Evolutionary conservation across 768 basidiomycete genomes (phyloP).

Genomic region (Lactarius indigo): DNA sequence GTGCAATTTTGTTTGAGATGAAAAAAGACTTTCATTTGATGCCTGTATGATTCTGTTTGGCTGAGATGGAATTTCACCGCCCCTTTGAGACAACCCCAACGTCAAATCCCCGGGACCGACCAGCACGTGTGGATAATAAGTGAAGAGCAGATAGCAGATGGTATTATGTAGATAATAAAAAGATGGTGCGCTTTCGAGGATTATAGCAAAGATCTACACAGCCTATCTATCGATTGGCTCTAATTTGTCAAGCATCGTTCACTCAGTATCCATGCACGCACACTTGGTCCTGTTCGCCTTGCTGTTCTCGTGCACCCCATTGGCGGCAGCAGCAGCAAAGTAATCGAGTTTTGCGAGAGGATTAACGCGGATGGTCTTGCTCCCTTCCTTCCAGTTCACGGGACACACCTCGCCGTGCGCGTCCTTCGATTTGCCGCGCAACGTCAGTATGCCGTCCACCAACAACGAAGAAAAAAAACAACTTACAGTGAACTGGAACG

Average conservation of each 20-base stretch:
- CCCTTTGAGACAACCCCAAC: too few species aligned
- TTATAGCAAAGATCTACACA: too few species aligned
- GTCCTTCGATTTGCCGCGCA: slow-evolving; percentile 47
- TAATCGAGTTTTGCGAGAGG: slow-evolving; percentile 72
- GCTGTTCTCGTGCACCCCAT: slow-evolving; percentile 30
- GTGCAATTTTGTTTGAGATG: too few species aligned
- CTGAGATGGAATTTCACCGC: too few species aligned
- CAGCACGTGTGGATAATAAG: not conserved
- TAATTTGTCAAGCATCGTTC: slow-evolving; percentile 28
- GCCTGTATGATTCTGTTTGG: too few species aligned
- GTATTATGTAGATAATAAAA: too few species aligned
- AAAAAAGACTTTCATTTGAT: not conserved
- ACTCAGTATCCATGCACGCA: slow-evolving; percentile 51
- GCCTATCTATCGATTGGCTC: not conserved
- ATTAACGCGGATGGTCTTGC: slow-evolving; percentile 79
- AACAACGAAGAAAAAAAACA: not conserved
- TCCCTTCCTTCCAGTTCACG: slow-evolving; percentile 81
- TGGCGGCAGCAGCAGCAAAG: slow-evolving; percentile 41
- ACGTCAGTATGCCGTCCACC: not conserved
- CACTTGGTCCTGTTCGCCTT: slow-evolving; percentile 54
- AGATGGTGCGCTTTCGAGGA: too few species aligned
- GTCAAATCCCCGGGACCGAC: too few species aligned
- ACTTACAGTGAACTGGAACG: slow-evolving; percentile 86
- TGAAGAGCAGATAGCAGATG: too few species aligned
- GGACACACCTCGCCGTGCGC: slow-evolving; percentile 92